These are phyloP conservation scores for Asterophora parasitica DNA, from an alignment of 768 basidiomycete species.

Conservation along the genomic window DNA sequence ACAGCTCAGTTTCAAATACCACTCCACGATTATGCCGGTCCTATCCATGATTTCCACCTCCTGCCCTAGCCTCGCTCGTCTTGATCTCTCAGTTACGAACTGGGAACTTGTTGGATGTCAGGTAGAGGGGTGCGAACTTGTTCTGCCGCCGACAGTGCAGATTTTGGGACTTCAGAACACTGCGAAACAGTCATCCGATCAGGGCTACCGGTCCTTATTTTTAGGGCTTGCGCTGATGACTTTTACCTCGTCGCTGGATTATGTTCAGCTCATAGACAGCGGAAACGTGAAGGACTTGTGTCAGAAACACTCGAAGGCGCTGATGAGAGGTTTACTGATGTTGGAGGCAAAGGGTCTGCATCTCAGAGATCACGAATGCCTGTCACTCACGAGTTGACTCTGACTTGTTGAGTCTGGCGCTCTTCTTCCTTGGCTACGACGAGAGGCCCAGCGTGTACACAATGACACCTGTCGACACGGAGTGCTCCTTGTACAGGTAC, in stretches of 20 bases:
- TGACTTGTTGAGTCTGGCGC: background rate
- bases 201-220: conserved; percentile 7
- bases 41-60: background rate
- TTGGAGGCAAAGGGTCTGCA: conserved; percentile 8
- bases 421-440: no score
- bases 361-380: conserved; percentile 14
- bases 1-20: background rate
- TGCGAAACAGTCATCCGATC: conserved; percentile 3
- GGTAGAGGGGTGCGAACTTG: background rate
- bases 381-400: conserved; percentile 2
- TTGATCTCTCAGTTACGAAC: conserved; percentile 9
- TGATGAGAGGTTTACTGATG: conserved; percentile 4
- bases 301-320: conserved; percentile 7
- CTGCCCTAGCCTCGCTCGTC: conserved; percentile 13
- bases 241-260: conserved; percentile 3
- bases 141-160: conserved; percentile 10
- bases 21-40: background rate
- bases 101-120: conserved; percentile 3
- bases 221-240: background rate
- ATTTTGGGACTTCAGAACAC: conserved; percentile 14
- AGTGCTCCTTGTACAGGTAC: no score
- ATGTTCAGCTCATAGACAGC: conserved; percentile 11
- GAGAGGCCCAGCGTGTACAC: no score
- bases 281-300: conserved; percentile 10
- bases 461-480: no score